These are phyloP conservation scores for Imleria badia DNA, from an alignment of 768 basidiomycete genomes.

Conservation along the genomic window DNA sequence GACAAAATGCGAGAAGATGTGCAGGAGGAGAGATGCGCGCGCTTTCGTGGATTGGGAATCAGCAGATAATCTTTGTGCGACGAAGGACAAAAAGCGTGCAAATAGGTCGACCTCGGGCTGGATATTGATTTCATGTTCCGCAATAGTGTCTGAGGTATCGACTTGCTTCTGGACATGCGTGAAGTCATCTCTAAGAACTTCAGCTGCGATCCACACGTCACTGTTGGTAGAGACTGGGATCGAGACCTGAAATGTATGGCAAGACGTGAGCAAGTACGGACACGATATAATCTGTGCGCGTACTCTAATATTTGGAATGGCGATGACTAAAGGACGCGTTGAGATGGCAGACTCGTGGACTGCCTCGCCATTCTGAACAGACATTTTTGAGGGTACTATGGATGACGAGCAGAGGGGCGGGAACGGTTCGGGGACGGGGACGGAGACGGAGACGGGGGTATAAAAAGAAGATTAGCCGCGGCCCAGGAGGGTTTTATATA, in stretches of 20 bases:
- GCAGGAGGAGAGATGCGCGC: constrained; percentile 66
- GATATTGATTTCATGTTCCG: constrained; percentile 49
- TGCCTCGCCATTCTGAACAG: constrained; percentile 31
- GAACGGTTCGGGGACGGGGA: not conserved
- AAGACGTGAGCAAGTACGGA: constrained; percentile 2
- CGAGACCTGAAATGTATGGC: constrained; percentile 53
- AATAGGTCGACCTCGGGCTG: constrained; percentile 77
- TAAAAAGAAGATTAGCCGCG: constrained; percentile 3
- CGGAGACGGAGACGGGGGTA: constrained; percentile 4
- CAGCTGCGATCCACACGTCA: constrained; percentile 91
- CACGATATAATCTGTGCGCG: constrained; percentile 17
- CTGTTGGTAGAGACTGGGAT: constrained; percentile 81
- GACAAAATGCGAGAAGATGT: constrained; percentile 77
- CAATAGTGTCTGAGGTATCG: constrained; percentile 55
- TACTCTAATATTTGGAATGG: constrained; percentile 35
- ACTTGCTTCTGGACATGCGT: constrained; percentile 57
- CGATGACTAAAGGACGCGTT: constrained; percentile 37
- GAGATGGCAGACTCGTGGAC: constrained; percentile 30
- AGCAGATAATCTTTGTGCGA: constrained; percentile 60
- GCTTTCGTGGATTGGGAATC: constrained; percentile 52
- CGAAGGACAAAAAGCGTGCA: constrained; percentile 79
- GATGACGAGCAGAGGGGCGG: constrained; percentile 3
- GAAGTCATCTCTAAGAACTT: constrained; percentile 90
- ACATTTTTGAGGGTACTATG: constrained; percentile 29
- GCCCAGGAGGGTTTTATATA: constrained; percentile 19